phyloP scores from a whole-genome alignment of 352 stramenopile genomes.

The Phytopythium mirpurense region DNA sequence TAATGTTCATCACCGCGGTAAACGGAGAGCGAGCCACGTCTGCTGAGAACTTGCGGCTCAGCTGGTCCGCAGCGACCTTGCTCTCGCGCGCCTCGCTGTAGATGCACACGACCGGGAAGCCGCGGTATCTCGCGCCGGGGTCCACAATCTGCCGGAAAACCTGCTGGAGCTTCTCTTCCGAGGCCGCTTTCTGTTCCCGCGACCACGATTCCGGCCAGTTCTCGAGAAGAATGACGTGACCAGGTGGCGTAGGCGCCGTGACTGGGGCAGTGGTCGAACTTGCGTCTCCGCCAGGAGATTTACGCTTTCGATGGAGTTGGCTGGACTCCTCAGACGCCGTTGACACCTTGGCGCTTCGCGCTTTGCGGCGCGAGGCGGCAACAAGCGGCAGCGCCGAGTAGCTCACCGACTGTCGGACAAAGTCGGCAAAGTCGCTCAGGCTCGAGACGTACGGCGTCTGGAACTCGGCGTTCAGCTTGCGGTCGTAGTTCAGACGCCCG shows the following conservation, averaged over 20 bases:
- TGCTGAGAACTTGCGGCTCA: conserved; percentile 58
- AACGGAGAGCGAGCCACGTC: conserved; percentile 64
- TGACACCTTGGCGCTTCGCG: background rate
- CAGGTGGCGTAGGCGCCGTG: background rate
- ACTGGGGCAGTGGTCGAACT: background rate
- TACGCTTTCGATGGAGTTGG: conserved; percentile 9
- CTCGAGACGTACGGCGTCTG: conserved; percentile 38
- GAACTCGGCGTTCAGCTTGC: conserved; percentile 46
- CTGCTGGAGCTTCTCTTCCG: conserved; percentile 50
- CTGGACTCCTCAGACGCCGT: background rate
- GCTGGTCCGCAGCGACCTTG: conserved; percentile 61
- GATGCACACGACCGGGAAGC: conserved; percentile 69
- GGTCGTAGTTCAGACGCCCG: conserved; percentile 46
- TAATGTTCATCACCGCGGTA: conserved; percentile 73
- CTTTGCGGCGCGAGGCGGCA: background rate
- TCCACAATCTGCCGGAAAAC: conserved; percentile 54
- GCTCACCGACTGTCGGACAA: conserved; percentile 61
- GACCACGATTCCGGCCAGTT: conserved; percentile 63
- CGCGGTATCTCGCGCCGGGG: conserved; percentile 10
- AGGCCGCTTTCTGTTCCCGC: conserved; percentile 24
- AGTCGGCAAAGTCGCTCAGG: conserved; percentile 74
- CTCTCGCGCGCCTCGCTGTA: conserved; percentile 78
- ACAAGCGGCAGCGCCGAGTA: conserved; percentile 55
- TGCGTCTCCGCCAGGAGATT: conserved; percentile 11
- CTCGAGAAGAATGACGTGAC: conserved; percentile 69